phyloP scores from a whole-genome alignment of 2,329 filamentous ascomycete genomes.

The Fusarium verticillioides region DNA sequence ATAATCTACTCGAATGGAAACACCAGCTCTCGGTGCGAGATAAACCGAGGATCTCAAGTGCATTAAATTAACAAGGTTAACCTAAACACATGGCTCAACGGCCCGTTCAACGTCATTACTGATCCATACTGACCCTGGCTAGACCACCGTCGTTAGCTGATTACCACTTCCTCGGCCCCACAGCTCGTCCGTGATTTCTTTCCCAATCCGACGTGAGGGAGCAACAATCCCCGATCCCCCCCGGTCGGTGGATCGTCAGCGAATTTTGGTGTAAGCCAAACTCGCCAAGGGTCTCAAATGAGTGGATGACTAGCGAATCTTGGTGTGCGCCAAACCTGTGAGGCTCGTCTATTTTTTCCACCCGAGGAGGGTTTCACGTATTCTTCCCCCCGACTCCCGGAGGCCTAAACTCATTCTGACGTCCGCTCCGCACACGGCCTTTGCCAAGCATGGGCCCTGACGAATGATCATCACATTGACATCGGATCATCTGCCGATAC shows the following conservation, averaged over 20 bases:
- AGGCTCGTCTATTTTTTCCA: not conserved
- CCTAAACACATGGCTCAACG: not conserved
- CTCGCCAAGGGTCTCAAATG: not conserved
- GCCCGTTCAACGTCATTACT: not conserved
- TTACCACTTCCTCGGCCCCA: not conserved
- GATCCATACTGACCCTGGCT: not conserved
- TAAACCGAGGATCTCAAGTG: not conserved
- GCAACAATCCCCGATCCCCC: not conserved
- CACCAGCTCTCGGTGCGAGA: not conserved
- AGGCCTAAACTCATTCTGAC: not conserved
- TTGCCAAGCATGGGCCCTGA: not conserved
- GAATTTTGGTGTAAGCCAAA: not conserved
- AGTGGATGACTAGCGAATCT: not conserved
- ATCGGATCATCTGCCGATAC: not conserved
- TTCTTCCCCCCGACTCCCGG: not conserved
- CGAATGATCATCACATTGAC: not conserved
- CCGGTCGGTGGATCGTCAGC: not conserved
- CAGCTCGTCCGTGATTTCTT: not conserved
- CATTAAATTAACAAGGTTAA: not conserved
- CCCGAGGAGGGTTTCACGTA: not conserved
- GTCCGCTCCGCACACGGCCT: not conserved
- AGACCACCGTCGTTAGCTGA: not conserved
- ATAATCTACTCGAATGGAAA: not conserved
- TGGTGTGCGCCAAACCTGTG: not conserved
- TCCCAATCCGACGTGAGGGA: not conserved